phyloP scores from a whole-genome alignment of 2,329 filamentous ascomycete genomes.

The Diaporthe citri region DNA sequence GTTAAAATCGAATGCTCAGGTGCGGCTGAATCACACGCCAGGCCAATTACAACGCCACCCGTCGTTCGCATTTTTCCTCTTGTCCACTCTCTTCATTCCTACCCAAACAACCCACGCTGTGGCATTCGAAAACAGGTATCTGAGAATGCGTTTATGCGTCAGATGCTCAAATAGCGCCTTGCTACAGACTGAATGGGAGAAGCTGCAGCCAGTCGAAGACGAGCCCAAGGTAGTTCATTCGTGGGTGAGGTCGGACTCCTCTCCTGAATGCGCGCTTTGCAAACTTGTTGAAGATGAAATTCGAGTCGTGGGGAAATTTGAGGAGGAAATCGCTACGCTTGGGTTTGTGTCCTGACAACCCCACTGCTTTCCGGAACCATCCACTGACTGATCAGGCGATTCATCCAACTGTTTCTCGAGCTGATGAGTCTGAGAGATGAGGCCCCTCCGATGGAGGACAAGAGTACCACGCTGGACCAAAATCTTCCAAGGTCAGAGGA shows the following conservation, averaged over 20 bases:
- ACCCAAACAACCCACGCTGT: too few relatives aligned
- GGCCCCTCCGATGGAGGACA: not conserved
- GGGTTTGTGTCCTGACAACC: not conserved
- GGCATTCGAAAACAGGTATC: too few relatives aligned
- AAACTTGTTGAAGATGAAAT: constrained; percentile 5
- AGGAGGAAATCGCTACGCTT: not conserved
- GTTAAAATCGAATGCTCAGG: not conserved
- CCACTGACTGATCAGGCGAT: not conserved
- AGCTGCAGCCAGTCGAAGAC: not conserved
- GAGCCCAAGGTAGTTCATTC: not conserved
- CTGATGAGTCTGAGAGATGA: not conserved
- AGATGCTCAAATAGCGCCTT: not conserved
- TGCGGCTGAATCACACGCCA: constrained; percentile 19
- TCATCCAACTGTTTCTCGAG: not conserved
- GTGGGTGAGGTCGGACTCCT: not conserved
- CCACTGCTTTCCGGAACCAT: not conserved
- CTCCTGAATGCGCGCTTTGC: not conserved
- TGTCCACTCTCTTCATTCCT: not conserved
- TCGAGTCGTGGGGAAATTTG: not conserved
- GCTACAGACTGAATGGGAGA: not conserved
- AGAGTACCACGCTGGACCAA: not conserved
- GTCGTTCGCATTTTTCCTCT: too few relatives aligned
- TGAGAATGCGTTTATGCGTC: not conserved
- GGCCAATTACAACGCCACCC: too few relatives aligned
- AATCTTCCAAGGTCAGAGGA: not conserved